Percentiles rank a stretch among this genome's conserved stretches.
Conservation (phyloP, 2,329 filamentous ascomycete species). For the Ophiostoma angusticollis region DNA sequence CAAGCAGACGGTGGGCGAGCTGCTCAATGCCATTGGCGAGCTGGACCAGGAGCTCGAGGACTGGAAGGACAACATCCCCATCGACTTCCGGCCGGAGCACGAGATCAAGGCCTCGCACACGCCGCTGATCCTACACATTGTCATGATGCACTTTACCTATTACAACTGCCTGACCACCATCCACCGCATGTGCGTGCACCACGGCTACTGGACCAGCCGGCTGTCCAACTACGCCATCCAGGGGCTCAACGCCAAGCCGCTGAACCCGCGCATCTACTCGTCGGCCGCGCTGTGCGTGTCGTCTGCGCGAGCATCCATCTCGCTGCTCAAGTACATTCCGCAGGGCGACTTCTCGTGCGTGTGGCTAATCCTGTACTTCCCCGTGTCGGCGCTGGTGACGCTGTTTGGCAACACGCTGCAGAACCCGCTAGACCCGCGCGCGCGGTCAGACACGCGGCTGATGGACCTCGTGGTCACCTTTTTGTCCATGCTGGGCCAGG, state of each 20-base stretch:
- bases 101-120: conserved; percentile 90
- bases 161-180: conserved; percentile 98
- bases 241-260: conserved; percentile 74
- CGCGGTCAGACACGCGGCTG: conserved; percentile 74
- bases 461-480: conserved; percentile 94
- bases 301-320: conserved; percentile 83
- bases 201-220: conserved; percentile 95
- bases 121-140: conserved; percentile 84
- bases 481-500: conserved; percentile 73
- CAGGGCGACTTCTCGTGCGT: conserved; percentile 91
- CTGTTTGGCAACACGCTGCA: conserved; percentile 94
- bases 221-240: conserved; percentile 92
- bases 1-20: conserved; percentile 81
- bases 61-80: conserved; percentile 91
- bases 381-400: conserved; percentile 86
- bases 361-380: conserved; percentile 94
- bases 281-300: conserved; percentile 87
- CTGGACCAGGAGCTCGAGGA: conserved; percentile 80
- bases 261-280: conserved; percentile 90
- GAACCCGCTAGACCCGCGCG: conserved; percentile 80
- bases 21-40: conserved; percentile 91
- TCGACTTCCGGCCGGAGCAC: conserved; percentile 93
- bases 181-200: conserved; percentile 95
- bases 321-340: conserved; percentile 88
- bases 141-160: conserved; percentile 90